A percentile compares a stretch with the other conserved stretches of the same genome.
These are phyloP conservation scores for Stephanodiscus minutulus DNA, from an alignment of 108 stramenopile species.

Conservation along the genomic window DNA sequence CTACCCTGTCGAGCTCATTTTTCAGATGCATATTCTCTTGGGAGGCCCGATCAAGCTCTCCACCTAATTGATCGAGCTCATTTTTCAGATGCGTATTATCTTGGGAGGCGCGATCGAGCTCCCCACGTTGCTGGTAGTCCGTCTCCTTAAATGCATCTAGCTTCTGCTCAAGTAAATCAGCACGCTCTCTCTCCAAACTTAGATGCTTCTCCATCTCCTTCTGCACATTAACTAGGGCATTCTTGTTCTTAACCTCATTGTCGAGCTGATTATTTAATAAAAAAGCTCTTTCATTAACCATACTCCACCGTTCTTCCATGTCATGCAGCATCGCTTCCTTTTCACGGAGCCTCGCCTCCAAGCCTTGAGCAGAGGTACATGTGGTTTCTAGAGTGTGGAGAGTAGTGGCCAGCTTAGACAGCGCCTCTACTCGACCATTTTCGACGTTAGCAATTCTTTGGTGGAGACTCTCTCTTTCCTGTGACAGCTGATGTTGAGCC, in stretches of 20 bases:
- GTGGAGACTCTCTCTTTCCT: slow-evolving; percentile 8
- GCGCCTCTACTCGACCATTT: not conserved
- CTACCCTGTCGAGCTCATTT: not conserved
- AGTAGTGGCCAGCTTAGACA: slow-evolving; percentile 22
- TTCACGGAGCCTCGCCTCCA: slow-evolving; percentile 7
- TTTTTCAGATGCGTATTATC: not conserved
- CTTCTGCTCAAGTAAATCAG: slow-evolving; percentile 21
- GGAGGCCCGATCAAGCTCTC: not conserved
- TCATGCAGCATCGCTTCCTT: not conserved
- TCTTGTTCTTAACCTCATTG: slow-evolving; percentile 5
- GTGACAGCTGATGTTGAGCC: not conserved
- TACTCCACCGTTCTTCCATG: not conserved
- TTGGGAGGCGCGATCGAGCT: slow-evolving; percentile 15
- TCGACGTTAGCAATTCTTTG: slow-evolving; percentile 1
- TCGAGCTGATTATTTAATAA: slow-evolving; percentile 5
- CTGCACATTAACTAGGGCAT: not conserved
- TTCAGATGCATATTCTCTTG: not conserved
- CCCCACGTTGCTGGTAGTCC: not conserved
- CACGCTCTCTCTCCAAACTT: slow-evolving; percentile 24
- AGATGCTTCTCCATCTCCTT: slow-evolving; percentile 22
- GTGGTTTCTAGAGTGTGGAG: slow-evolving; percentile 28
- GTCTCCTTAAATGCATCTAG: not conserved
- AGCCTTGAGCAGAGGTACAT: slow-evolving; percentile 3
- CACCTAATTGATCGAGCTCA: not conserved
- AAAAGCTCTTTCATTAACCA: slow-evolving; percentile 2